Conservation (phyloP, 2,329 filamentous ascomycete genomes). For the Fusarium mexicanum region DNA sequence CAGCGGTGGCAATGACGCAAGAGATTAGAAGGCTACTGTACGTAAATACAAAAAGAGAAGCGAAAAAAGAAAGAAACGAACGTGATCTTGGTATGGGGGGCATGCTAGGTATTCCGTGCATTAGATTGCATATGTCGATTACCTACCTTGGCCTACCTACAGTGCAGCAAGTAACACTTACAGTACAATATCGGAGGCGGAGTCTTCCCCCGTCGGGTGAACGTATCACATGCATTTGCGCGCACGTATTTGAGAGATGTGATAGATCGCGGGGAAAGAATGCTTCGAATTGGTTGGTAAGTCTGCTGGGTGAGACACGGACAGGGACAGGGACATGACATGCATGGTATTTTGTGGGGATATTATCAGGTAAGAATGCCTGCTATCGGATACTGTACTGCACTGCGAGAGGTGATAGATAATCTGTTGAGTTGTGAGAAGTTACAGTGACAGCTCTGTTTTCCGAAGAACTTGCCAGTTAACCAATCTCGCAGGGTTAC, state of each 20-base stretch:
- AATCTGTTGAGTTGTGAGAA: background rate
- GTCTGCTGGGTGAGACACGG: background rate
- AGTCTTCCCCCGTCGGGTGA: background rate
- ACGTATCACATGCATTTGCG: background rate
- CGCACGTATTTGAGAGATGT: slow-evolving; percentile 17
- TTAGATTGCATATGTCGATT: background rate
- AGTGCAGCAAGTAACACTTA: background rate
- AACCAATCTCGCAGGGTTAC: background rate
- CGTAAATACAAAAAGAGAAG: background rate
- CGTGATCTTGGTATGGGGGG: background rate
- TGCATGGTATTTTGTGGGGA: background rate
- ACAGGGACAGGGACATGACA: background rate
- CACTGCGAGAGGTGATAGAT: background rate
- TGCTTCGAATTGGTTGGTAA: slow-evolving; percentile 5
- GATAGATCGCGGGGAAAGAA: slow-evolving; percentile 31
- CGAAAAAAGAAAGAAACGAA: background rate
- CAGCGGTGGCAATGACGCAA: slow-evolving; percentile 8
- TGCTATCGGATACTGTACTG: background rate
- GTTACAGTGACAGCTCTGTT: background rate
- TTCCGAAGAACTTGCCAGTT: background rate
- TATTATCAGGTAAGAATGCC: background rate
- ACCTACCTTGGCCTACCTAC: background rate
- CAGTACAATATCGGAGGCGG: background rate
- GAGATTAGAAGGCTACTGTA: background rate
- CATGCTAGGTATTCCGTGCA: background rate